A percentile compares a stretch with the other conserved stretches of the same genome.
Conservation (phyloP, 73 alveolate species). For the Urostyla sp. region DNA sequence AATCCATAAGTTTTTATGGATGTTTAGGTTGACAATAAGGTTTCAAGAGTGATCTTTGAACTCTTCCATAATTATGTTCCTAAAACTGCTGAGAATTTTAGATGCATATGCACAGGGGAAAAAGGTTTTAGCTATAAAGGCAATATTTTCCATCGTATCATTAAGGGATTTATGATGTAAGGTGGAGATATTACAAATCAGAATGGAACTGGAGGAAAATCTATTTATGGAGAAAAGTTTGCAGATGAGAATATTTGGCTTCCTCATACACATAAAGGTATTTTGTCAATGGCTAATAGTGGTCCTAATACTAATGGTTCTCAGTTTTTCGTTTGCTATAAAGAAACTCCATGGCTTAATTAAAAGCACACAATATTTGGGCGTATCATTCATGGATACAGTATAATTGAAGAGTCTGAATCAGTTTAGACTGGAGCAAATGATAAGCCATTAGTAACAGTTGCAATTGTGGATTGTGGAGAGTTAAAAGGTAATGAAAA, state of each 20-base stretch:
- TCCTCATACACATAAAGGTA: constrained; percentile 89
- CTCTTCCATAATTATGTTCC: constrained; percentile 93
- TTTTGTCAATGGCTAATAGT: constrained; percentile 94
- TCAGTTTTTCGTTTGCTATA: constrained; percentile 91
- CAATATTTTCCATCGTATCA: constrained; percentile 86
- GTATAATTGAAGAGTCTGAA: constrained; percentile 75
- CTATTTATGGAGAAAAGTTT: constrained; percentile 91
- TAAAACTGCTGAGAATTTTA: constrained; percentile 96
- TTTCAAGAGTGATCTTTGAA: constrained; percentile 91
- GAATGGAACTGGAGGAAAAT: constrained; percentile 93
- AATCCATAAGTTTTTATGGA: constrained; percentile 89
- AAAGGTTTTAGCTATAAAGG: constrained; percentile 86
- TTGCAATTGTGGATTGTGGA: constrained; percentile 93
- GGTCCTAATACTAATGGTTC: constrained; percentile 95
- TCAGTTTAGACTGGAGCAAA: constrained; percentile 84
- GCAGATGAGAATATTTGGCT: constrained; percentile 90
- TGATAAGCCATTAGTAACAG: constrained; percentile 84
- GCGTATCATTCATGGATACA: constrained; percentile 88
- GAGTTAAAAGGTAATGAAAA: constrained; percentile 66
- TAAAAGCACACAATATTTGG: constrained; percentile 98
- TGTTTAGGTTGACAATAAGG: constrained; percentile 84
- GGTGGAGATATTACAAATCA: constrained; percentile 94
- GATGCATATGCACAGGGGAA: constrained; percentile 99
- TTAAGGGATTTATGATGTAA: constrained; percentile 86
- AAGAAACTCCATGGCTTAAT: constrained; percentile 91